Evolutionary conservation across 495 filamentous ascomycete species (phyloP), one percentile per base, ranked within the genome.

Genomic region (Aspergillus cristatus): DNA sequence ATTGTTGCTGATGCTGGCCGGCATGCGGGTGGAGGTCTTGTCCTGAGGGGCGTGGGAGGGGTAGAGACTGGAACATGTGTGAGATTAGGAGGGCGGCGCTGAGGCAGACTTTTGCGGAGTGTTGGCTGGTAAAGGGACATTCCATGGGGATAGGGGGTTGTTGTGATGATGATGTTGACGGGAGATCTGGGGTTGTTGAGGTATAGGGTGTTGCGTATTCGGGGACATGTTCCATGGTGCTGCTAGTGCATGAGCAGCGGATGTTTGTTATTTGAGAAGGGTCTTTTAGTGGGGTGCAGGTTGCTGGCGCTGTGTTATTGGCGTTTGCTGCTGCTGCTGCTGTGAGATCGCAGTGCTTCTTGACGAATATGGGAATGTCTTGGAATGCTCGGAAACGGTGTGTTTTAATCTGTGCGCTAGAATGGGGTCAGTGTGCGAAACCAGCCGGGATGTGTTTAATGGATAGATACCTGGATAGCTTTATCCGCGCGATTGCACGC

Each of bases 361-460:
- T 71, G 10, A 70, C 64, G 53, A 78, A 79, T 11, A 79, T 64
- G 7, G 75, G 74, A 1, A 75, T 66, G 40, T 79, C 74, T 30
- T 66, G 71, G 50, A 79, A 79, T 24, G 75, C 75, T 46, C 67
- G 60, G 44, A 75, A 78, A 12, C 74, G 72, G 34, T 79, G 74
- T 1, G 70, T 56, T 48, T 77, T 79, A 39, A 79, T 78, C 52
- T 75, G 63, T 18, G 75, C 72, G 59, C 75, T 79, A 40, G 10
- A 31, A 25, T 25, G 7, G 13, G 14, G 32, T 49, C 37, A 46
- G 44, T 39, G 15, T 4, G 20, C 4, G 8, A 24, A 24, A 8
- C 20, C 20, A 24, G n/a, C n/a, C n/a, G n/a, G n/a, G n/a, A 38
- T 7, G 11, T 20, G n/a, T 13, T 34, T 3, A 8, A 4, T 6